Conservation (phyloP, 2,329 filamentous ascomycete genomes). For the Beauveria brongniartii region DNA sequence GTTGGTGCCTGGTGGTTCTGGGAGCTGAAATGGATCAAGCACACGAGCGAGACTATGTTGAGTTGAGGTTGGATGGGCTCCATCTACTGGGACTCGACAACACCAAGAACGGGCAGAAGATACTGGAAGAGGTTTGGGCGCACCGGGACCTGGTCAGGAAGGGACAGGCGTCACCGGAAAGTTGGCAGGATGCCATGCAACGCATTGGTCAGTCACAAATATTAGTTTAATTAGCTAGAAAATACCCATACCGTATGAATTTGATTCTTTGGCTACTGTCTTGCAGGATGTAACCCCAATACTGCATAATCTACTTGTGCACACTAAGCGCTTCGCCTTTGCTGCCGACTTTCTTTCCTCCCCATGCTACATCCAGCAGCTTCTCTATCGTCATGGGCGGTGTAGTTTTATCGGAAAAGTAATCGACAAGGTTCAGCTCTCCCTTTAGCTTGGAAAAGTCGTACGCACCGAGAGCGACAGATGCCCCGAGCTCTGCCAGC, state of each 20-base stretch:
- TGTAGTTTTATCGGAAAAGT: constrained; percentile 12
- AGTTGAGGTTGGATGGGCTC: not conserved
- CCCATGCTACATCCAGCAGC: not conserved
- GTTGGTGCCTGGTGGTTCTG: not conserved
- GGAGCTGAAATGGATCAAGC: not conserved
- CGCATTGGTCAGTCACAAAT: not conserved
- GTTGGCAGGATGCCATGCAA: not conserved
- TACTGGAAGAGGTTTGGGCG: not conserved
- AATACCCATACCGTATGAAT: not conserved
- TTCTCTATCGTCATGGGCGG: not conserved
- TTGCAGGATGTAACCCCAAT: not conserved
- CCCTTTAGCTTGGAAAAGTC: constrained; percentile 17
- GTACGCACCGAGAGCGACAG: constrained; percentile 23
- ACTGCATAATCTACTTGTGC: not conserved
- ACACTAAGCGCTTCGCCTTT: not conserved
- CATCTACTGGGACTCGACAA: not conserved
- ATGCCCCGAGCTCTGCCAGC: constrained; percentile 23
- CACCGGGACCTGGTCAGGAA: not conserved
- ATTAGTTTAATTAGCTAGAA: not conserved
- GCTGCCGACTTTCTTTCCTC: not conserved
- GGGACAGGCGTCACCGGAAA: not conserved
- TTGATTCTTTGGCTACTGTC: not conserved
- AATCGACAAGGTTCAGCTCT: constrained; percentile 17
- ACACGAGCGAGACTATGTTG: not conserved
- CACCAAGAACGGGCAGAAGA: not conserved